phyloP scores from a whole-genome alignment of 108 stramenopile genomes.

The Cyclostephanos invisitatus region DNA sequence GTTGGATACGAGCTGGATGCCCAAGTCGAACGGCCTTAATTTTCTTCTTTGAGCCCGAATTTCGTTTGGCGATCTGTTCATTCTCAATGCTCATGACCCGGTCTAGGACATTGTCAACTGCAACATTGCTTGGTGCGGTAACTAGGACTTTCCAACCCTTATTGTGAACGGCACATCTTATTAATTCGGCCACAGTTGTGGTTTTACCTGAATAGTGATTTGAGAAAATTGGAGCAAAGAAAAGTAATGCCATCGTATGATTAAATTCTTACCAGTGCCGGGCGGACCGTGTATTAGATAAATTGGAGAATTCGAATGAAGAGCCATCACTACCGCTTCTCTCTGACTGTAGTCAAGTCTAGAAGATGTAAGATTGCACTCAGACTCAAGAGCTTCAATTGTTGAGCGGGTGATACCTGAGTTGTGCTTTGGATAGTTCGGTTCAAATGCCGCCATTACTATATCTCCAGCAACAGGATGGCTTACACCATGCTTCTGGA shows the following conservation, averaged over 20 bases:
- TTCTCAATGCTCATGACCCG: constrained; percentile 64
- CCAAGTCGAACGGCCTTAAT: constrained; percentile 89
- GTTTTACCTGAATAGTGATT: constrained; percentile 66
- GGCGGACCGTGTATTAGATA: constrained; percentile 88
- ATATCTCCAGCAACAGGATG: constrained; percentile 74
- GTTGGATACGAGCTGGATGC: constrained; percentile 93
- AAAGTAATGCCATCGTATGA: not conserved
- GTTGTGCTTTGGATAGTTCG: constrained; percentile 6
- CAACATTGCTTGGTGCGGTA: constrained; percentile 98
- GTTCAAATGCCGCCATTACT: constrained; percentile 64
- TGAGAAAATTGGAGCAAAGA: not conserved
- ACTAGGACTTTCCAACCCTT: constrained; percentile 85
- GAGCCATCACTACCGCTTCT: constrained; percentile 77
- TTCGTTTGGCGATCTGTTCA: constrained; percentile 20
- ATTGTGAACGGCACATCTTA: constrained; percentile 78
- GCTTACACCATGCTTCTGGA: constrained; percentile 60
- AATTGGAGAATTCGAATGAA: constrained; percentile 56
- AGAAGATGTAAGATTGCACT: constrained; percentile 30
- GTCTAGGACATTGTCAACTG: constrained; percentile 96
- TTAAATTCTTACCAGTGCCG: constrained; percentile 51
- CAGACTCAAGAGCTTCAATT: constrained; percentile 33
- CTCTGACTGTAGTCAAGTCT: constrained; percentile 74
- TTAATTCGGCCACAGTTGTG: constrained; percentile 86
- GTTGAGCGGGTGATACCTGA: constrained; percentile 8
- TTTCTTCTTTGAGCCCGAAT: constrained; percentile 24